phyloP scores from a whole-genome alignment of 208 protist species.

The Trypanosoma vivax region DNA sequence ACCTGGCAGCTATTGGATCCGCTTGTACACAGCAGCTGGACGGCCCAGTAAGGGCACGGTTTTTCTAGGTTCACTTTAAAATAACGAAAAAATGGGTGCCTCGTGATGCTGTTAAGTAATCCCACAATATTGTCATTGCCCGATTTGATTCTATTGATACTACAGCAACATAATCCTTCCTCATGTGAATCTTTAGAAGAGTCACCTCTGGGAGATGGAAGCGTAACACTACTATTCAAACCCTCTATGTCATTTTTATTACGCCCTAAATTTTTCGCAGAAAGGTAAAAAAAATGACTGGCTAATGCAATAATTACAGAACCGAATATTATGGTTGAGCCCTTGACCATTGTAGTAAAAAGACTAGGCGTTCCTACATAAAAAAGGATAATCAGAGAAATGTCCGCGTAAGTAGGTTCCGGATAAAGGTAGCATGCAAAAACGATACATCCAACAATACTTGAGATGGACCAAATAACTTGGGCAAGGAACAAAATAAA shows the following conservation, averaged over 20 bases:
- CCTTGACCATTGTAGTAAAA: too few species aligned
- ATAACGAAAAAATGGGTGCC: slow-evolving; percentile 78
- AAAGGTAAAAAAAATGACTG: too few species aligned
- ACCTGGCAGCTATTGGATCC: slow-evolving; percentile 72
- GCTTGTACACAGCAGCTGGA: slow-evolving; percentile 65
- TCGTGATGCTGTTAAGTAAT: slow-evolving; percentile 69
- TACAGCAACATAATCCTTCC: slow-evolving; percentile 59
- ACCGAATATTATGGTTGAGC: too few species aligned
- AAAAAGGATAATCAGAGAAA: too few species aligned
- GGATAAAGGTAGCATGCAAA: too few species aligned
- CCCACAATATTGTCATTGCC: slow-evolving; percentile 32
- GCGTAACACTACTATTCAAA: background rate
- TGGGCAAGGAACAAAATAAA: too few species aligned
- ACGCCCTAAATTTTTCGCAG: background rate
- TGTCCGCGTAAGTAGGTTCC: too few species aligned
- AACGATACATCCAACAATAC: too few species aligned
- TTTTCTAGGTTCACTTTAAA: slow-evolving; percentile 85
- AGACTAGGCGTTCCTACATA: too few species aligned
- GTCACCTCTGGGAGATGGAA: background rate
- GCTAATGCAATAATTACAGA: too few species aligned
- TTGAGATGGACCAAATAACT: too few species aligned
- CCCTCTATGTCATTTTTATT: slow-evolving; percentile 6
- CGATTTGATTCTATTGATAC: slow-evolving; percentile 34
- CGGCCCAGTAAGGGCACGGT: slow-evolving; percentile 82
- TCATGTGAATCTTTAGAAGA: slow-evolving; percentile 13